Conservation (phyloP, 2,329 filamentous ascomycete genomes). For the Diaporthe humulicola region DNA sequence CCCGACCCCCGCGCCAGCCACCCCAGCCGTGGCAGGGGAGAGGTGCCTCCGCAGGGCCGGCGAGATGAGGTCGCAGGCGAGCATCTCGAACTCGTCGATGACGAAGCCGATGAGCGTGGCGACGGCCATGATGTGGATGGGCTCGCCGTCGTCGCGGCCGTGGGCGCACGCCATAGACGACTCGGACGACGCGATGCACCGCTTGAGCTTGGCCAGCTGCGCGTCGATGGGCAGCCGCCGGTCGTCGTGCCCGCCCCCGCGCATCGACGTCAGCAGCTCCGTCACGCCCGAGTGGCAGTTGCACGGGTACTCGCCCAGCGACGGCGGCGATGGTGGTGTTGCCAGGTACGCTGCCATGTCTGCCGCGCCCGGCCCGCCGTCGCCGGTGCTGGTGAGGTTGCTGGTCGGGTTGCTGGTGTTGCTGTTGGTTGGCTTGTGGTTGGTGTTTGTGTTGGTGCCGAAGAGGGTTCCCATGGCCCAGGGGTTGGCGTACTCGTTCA, state of each 20-base stretch:
- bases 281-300: slow-evolving; percentile 25
- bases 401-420: background rate
- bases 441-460: background rate
- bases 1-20: no score
- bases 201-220: slow-evolving; percentile 26
- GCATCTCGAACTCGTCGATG: slow-evolving; percentile 28
- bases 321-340: background rate
- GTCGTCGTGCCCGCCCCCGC: background rate
- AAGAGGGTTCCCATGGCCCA: slow-evolving; percentile 6
- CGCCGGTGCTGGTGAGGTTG: background rate
- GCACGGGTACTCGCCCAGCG: slow-evolving; percentile 2
- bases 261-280: background rate
- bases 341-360: slow-evolving; percentile 13
- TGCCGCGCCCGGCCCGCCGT: background rate
- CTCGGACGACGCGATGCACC: slow-evolving; percentile 13
- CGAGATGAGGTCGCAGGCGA: background rate
- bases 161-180: slow-evolving; percentile 18
- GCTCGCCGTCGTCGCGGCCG: slow-evolving; percentile 13
- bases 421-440: background rate
- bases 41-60: background rate
- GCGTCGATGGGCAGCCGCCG: slow-evolving; percentile 9
- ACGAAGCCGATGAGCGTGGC: slow-evolving; percentile 24
- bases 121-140: slow-evolving; percentile 28
- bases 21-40: background rate
- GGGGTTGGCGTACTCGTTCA: background rate